A percentile compares a stretch with the other conserved stretches of the same genome.
Evolutionary conservation across 139 green algal genomes (phyloP).

Genomic region (Parachlorella kessleri): DNA sequence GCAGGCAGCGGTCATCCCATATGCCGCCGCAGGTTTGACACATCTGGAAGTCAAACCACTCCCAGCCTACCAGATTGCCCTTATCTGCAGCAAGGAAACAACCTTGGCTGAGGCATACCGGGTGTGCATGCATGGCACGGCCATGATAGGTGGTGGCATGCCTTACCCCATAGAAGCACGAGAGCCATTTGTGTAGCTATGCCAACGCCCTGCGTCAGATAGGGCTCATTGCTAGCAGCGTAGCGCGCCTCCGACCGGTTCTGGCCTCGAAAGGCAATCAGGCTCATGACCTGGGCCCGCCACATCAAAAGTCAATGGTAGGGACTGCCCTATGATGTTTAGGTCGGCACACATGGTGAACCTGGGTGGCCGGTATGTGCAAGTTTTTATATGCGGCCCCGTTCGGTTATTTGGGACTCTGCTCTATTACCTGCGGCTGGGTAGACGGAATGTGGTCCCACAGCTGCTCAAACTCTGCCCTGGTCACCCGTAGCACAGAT

Average conservation of each 20-base stretch:
- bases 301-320: too few relatives aligned
- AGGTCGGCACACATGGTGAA: too few relatives aligned
- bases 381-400: too few relatives aligned
- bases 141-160: too few relatives aligned
- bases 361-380: too few relatives aligned
- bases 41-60: conserved; percentile 49
- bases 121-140: too few relatives aligned
- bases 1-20: neutral
- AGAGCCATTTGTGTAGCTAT: conserved; percentile 41
- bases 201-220: conserved; percentile 27
- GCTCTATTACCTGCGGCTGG: too few relatives aligned
- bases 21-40: conserved; percentile 40
- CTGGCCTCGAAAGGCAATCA: conserved; percentile 47
- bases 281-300: conserved; percentile 18
- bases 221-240: conserved; percentile 21
- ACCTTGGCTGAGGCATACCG: too few relatives aligned
- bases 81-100: conserved; percentile 25
- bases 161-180: conserved; percentile 35
- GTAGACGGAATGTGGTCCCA: conserved; percentile 14
- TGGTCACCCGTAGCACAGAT: conserved; percentile 28
- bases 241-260: conserved; percentile 44
- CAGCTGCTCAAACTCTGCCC: conserved; percentile 36
- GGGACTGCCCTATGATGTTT: too few relatives aligned
- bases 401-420: too few relatives aligned
- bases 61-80: conserved; percentile 24